Percentiles rank a stretch among this genome's conserved stretches.
Conservation (phyloP, 306 rosid species). For the Acmispon strigosus region DNA sequence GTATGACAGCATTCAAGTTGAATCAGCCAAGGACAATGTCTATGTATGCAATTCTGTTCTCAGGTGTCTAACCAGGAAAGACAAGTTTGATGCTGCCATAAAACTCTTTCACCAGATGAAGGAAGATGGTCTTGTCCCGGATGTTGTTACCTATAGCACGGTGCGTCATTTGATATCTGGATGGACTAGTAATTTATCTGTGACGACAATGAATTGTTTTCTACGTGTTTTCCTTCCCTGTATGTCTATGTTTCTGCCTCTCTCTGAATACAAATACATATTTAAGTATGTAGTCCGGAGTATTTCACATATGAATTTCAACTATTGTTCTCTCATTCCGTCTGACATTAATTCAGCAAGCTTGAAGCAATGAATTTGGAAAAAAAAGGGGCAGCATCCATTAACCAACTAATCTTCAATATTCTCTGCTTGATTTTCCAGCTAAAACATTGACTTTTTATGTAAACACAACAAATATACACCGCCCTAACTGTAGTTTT, state of each 20-base stretch:
- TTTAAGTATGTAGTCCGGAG: not conserved
- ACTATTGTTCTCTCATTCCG: not conserved
- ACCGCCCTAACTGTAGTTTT: not conserved
- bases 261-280: not conserved
- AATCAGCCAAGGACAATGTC: constrained; percentile 42
- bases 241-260: not conserved
- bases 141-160: constrained; percentile 78
- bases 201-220: not conserved
- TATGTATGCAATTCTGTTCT: constrained; percentile 77
- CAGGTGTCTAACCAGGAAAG: constrained; percentile 54
- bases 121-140: constrained; percentile 63
- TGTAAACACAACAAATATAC: not conserved
- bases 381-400: not conserved
- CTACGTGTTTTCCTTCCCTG: too few species aligned
- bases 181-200: not conserved
- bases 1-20: constrained; percentile 56
- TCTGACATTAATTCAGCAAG: not conserved
- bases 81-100: constrained; percentile 51
- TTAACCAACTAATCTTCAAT: not conserved
- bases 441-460: not conserved
- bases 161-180: constrained; percentile 37
- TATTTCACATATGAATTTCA: not conserved
- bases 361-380: not conserved
- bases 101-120: constrained; percentile 73
- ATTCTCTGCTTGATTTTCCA: not conserved